Evolutionary conservation across 1,284 basidiomycete species (phyloP).

Genomic region (Ceratobasidium sp.): DNA sequence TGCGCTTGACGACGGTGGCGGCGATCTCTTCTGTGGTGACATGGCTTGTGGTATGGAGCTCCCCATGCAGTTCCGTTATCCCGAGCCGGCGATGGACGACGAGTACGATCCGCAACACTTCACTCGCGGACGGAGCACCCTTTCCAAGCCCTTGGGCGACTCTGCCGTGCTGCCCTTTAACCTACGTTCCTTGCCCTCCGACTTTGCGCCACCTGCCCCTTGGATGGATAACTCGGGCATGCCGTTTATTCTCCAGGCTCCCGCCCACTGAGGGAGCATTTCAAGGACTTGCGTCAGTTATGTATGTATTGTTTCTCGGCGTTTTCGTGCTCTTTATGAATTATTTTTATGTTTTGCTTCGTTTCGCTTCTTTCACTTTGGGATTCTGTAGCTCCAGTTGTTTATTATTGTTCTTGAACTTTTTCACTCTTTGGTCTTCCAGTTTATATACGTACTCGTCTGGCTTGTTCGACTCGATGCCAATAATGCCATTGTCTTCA

Average conservation of each 20-base stretch:
- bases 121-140: constrained; percentile 35
- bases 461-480: constrained; percentile 37
- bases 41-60: constrained; percentile 5
- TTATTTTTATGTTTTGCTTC: constrained; percentile 41
- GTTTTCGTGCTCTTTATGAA: constrained; percentile 14
- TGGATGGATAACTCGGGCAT: constrained; percentile 36
- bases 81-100: constrained; percentile 32
- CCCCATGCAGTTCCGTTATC: constrained; percentile 25
- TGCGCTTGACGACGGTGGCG: constrained; percentile 14
- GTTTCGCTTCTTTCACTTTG: constrained; percentile 15
- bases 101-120: constrained; percentile 15
- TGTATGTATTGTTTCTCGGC: constrained; percentile 34
- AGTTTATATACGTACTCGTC: constrained; percentile 3
- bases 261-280: constrained; percentile 2
- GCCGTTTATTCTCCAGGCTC: constrained; percentile 33
- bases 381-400: constrained; percentile 39
- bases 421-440: constrained; percentile 27
- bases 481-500: constrained; percentile 33
- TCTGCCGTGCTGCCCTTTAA: not conserved
- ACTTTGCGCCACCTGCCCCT: constrained; percentile 31
- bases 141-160: constrained; percentile 40
- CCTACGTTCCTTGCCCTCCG: constrained; percentile 9
- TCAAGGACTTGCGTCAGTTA: not conserved
- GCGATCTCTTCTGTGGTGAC: constrained; percentile 8
- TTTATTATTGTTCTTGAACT: constrained; percentile 35